Percentiles rank a stretch among this genome's conserved stretches.
Conservation (phyloP, 1,139 yeast species). For the Barnettozyma hawaiiensis region DNA sequence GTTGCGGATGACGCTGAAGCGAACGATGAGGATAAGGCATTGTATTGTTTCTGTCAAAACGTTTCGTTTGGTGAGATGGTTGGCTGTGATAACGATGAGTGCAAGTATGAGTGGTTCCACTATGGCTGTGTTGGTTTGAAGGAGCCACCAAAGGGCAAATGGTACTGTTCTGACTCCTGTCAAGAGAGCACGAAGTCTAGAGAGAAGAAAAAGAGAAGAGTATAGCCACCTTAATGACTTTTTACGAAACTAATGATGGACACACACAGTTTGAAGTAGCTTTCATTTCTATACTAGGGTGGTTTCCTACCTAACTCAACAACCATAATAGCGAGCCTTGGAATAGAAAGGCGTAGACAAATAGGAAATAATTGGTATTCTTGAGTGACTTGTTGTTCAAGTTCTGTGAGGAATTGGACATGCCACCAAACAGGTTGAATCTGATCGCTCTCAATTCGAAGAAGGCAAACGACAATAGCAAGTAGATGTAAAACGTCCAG, state of each 20-base stretch:
- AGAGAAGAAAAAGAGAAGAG: conserved; percentile 18
- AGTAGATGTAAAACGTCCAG: conserved; percentile 38
- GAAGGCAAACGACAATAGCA: conserved; percentile 54
- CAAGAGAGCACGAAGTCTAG: conserved; percentile 19
- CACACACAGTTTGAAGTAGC: neutral
- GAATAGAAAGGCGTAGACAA: conserved; percentile 76
- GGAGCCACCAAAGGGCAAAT: conserved; percentile 82
- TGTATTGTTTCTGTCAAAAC: conserved; percentile 79
- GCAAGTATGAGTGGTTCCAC: conserved; percentile 82
- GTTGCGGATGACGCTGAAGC: conserved; percentile 39
- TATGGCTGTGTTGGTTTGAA: conserved; percentile 74
- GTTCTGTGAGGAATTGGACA: conserved; percentile 48
- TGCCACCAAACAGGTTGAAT: conserved; percentile 61
- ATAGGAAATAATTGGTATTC: conserved; percentile 79
- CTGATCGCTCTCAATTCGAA: conserved; percentile 81
- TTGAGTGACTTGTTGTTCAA: conserved; percentile 66
- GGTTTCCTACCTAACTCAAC: conserved; percentile 31
- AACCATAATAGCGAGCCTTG: conserved; percentile 64
- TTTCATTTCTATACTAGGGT: neutral
- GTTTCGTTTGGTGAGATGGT: conserved; percentile 89
- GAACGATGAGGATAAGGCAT: conserved; percentile 49
- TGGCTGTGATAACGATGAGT: conserved; percentile 81
- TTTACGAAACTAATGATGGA: neutral
- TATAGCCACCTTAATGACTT: conserved; percentile 3
- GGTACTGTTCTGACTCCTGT: conserved; percentile 83